These are phyloP conservation scores for Perkinsus olseni DNA, from an alignment of 169 alveolate species.

Conservation along the genomic window DNA sequence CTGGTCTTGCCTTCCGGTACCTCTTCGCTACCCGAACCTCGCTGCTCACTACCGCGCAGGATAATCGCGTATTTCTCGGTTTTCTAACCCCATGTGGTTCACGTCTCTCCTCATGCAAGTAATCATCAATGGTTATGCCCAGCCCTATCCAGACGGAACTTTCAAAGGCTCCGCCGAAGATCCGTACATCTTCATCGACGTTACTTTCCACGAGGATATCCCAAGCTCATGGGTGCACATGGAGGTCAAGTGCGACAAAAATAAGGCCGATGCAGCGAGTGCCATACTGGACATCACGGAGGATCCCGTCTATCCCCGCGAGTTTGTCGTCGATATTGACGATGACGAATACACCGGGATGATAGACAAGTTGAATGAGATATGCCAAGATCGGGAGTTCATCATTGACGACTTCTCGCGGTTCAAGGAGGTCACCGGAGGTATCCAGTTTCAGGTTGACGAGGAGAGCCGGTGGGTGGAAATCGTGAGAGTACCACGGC, in stretches of 20 bases:
- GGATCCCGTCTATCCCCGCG: not conserved
- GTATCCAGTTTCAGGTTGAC: too few relatives aligned
- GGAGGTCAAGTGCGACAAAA: not conserved
- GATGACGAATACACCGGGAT: not conserved
- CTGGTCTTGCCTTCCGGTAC: too few relatives aligned
- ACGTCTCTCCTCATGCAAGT: too few relatives aligned
- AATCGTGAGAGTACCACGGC: too few relatives aligned
- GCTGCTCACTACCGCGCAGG: too few relatives aligned
- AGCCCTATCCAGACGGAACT: not conserved
- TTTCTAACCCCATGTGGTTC: too few relatives aligned
- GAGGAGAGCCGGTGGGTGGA: too few relatives aligned
- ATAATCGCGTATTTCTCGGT: too few relatives aligned
- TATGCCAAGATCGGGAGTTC: not conserved
- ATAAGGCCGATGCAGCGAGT: not conserved
- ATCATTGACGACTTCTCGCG: not conserved
- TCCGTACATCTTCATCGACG: not conserved
- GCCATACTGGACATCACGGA: not conserved
- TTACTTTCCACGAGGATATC: not conserved
- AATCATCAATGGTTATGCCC: too few relatives aligned
- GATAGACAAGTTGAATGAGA: not conserved
- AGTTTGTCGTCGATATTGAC: not conserved
- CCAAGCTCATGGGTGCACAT: not conserved
- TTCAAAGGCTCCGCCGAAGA: not conserved
- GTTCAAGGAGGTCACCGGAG: not conserved
- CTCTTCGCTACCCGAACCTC: too few relatives aligned